Evolutionary conservation across 2,329 filamentous ascomycete species (phyloP).

Genomic region (Boeremia lycopersici): DNA sequence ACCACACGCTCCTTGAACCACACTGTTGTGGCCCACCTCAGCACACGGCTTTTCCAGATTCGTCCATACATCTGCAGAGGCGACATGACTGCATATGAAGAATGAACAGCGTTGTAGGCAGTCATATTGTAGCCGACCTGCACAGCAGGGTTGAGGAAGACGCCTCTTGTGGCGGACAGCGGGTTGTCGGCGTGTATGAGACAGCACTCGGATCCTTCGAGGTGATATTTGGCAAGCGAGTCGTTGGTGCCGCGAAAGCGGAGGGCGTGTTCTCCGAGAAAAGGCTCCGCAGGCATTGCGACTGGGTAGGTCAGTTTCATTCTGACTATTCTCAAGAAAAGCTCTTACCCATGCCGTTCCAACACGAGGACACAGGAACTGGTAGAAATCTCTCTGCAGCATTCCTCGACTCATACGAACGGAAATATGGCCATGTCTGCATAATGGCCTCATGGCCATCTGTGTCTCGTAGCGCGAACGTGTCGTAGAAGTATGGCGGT

Average conservation of each 20-base stretch:
- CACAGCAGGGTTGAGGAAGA: conserved; percentile 73
- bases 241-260: conserved; percentile 70
- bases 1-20: conserved; percentile 20
- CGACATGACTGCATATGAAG: conserved; percentile 14
- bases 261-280: conserved; percentile 47
- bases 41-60: conserved; percentile 21
- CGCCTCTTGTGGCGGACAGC: conserved; percentile 57
- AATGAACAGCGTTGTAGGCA: conserved; percentile 30
- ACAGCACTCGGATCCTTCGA: conserved; percentile 82
- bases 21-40: conserved; percentile 16
- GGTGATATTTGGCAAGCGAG: conserved; percentile 62
- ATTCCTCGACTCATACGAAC: conserved; percentile 56
- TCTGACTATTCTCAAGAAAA: not conserved
- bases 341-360: conserved; percentile 64
- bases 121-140: conserved; percentile 66
- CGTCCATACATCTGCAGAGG: conserved; percentile 15
- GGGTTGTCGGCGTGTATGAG: conserved; percentile 76
- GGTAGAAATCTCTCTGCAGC: conserved; percentile 57
- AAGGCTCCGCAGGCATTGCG: conserved; percentile 35
- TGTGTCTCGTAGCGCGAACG: conserved; percentile 65
- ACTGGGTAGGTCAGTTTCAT: conserved; percentile 29
- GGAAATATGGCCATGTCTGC: conserved; percentile 66
- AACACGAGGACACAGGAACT: conserved; percentile 68
- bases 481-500: conserved; percentile 64
- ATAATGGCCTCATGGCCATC: conserved; percentile 59